Evolutionary conservation across 176 grass and related monocot species (phyloP), one percentile per base, ranked within the genome.

Genomic region (Hyparrhenia diplandra): DNA sequence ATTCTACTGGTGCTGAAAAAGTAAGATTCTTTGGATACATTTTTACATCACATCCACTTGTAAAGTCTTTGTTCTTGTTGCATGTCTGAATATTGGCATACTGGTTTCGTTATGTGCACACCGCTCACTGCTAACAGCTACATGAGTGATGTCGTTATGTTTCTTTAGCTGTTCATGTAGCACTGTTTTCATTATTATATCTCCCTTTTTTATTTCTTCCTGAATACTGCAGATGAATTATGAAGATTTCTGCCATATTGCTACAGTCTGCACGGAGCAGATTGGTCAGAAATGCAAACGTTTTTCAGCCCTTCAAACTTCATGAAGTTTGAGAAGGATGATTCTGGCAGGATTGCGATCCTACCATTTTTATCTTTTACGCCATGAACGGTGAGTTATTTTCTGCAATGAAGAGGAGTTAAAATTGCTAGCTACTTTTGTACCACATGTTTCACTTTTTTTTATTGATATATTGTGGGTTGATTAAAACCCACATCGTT

Each of bases 311-410:
- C 96, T 73, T 99, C 96, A 75, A 99, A 99, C 82, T 99, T 99
- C 68, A 99, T 99, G 96, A 99, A 99, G 90, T 99, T 99, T 35
- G 96, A 99, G 89, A 99, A 95, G 87, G 96, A 99, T 74, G 96
- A 99, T 93, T 95, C 96, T 84, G 96, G 96, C 88, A 99, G 96
- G 71, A 99, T 99, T 73, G 96, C 96, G 61, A 99, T 95, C 81
- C 78, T 99, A 51, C 96, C 96, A 67, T n/a, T 99, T 99, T 81
- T 99, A 99, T 85, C 92, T n/a, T 99, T 39, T 99, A 99, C 85
- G 96, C 95, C 42, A 99, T 99, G 92, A 41, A 99, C 93, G 14
- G 96, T 99, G 93, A 75, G 90, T 91, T 78, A 46, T 75, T 75
- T 81, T 81, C 69, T 69, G 14, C 10, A 65, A 75, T 25, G 61